Evolutionary conservation across 2,329 filamentous ascomycete genomes (phyloP), one percentile per base, ranked within the genome.

Genomic region (Microsporum canis): DNA sequence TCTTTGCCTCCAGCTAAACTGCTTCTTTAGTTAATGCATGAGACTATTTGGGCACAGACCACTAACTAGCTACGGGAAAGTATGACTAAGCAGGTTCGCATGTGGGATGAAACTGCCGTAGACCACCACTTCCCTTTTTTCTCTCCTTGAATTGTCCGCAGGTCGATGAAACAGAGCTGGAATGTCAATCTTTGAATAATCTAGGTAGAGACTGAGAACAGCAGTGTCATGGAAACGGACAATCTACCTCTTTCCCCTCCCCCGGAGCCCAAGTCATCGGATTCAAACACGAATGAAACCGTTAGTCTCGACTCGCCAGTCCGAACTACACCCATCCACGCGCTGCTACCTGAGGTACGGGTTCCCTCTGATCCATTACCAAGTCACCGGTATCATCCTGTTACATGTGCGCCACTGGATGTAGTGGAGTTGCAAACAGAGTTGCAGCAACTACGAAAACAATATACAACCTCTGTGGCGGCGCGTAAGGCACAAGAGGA

Each of bases 281-380:
- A 66, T 6, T 62, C 65, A 34, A 23, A 17, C 10, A 47, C 17
- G 23, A 33, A 59, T n/a, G 29, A 49, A 36, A 4, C 12, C 39
- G 67, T 75, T 10, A 69, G 72, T 47, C 70, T 76, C 5, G 68
- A 71, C 61, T 71, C 72, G 38, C 58, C 70, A 57, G 65, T 69
- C 45, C 75, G 75, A 62, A 73, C 71, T 47, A 72, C 69, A 0
- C 67, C 73, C 51, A 76, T 77, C 56, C 75, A 77, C 65, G 65
- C 68, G 33, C 67, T 72, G 58, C 67, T 76, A 31, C 69, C 71
- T 14, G 70, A 75, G 34, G 71, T 77, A 58, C 71, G 73, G 57
- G 68, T 77, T n/a, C 75, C 75, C 8, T 67, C 68, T 14, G 68
- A 68, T 27, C 67, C 70, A 17, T 63, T 73, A 5, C 70, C 70